phyloP scores from a whole-genome alignment of 164 flowering plant species.

The Euptelea pleiosperma region DNA sequence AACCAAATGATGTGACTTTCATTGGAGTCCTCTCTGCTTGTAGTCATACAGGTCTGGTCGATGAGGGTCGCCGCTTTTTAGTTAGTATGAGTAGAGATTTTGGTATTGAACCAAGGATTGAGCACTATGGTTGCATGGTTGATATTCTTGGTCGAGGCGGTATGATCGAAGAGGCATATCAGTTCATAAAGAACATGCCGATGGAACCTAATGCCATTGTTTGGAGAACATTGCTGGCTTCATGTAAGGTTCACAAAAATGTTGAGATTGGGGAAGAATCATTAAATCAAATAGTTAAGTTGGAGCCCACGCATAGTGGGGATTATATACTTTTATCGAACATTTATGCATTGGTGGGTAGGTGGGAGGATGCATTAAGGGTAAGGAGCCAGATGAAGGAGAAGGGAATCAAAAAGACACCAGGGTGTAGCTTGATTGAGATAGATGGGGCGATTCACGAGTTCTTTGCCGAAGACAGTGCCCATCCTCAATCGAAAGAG shows the following conservation, averaged over 20 bases:
- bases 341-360: slow-evolving; percentile 36
- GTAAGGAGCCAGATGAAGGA: slow-evolving; percentile 38
- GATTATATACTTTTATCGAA: slow-evolving; percentile 47
- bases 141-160: slow-evolving; percentile 52
- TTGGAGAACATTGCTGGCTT: slow-evolving; percentile 46
- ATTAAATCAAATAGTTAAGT: slow-evolving; percentile 20
- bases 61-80: slow-evolving; percentile 37
- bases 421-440: slow-evolving; percentile 46
- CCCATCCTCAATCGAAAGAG: slow-evolving; percentile 26
- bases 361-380: slow-evolving; percentile 35
- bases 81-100: slow-evolving; percentile 36
- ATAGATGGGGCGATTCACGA: slow-evolving; percentile 39
- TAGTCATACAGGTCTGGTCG: slow-evolving; percentile 42
- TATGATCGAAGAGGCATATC: slow-evolving; percentile 39
- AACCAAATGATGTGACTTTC: slow-evolving; percentile 45
- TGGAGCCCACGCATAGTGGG: slow-evolving; percentile 40
- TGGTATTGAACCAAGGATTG: slow-evolving; percentile 43
- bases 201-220: slow-evolving; percentile 37
- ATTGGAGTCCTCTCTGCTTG: slow-evolving; percentile 47
- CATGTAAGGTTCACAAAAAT: slow-evolving; percentile 43
- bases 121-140: slow-evolving; percentile 54
- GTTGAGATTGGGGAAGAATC: slow-evolving; percentile 39
- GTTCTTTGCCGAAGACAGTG: slow-evolving; percentile 35
- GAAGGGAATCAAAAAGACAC: slow-evolving; percentile 40
- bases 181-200: slow-evolving; percentile 41